phyloP scores from a whole-genome alignment of 2,329 filamentous ascomycete genomes.

The Fusarium verrucosum region DNA sequence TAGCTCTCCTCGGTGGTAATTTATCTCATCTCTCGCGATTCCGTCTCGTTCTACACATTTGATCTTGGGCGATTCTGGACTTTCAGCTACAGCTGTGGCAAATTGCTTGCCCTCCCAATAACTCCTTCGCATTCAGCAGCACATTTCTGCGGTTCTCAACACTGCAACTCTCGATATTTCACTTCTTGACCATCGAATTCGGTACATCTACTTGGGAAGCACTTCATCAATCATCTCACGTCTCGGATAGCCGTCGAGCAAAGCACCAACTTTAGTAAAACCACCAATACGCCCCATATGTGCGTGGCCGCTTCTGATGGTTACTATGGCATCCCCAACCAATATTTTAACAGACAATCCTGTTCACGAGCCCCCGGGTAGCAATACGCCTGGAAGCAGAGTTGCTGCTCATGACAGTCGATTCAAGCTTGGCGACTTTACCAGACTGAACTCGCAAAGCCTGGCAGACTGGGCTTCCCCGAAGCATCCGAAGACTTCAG shows the following conservation, averaged over 20 bases:
- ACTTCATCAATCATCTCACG: background rate
- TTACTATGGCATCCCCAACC: constrained; percentile 27
- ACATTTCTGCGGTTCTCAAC: background rate
- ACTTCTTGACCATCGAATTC: background rate
- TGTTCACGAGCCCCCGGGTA: constrained; percentile 31
- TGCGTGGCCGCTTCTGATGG: constrained; percentile 5
- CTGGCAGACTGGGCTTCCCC: constrained; percentile 15
- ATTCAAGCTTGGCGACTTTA: constrained; percentile 32
- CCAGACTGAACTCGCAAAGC: constrained; percentile 7
- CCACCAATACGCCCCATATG: constrained; percentile 13
- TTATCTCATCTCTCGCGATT: background rate
- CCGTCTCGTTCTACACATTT: background rate
- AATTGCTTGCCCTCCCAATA: constrained; percentile 2
- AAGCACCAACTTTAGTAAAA: background rate
- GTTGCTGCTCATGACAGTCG: background rate
- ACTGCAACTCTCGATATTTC: background rate
- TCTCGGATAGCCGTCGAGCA: constrained; percentile 6
- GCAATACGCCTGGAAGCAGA: background rate
- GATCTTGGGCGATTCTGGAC: background rate
- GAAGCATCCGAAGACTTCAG: background rate
- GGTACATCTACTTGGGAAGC: background rate
- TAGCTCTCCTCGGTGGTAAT: background rate
- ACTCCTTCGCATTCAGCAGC: background rate
- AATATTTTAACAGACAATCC: constrained; percentile 20
- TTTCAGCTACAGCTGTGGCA: constrained; percentile 13